phyloP scores from a whole-genome alignment of 352 stramenopile species.

The Globisporangium splendens region DNA sequence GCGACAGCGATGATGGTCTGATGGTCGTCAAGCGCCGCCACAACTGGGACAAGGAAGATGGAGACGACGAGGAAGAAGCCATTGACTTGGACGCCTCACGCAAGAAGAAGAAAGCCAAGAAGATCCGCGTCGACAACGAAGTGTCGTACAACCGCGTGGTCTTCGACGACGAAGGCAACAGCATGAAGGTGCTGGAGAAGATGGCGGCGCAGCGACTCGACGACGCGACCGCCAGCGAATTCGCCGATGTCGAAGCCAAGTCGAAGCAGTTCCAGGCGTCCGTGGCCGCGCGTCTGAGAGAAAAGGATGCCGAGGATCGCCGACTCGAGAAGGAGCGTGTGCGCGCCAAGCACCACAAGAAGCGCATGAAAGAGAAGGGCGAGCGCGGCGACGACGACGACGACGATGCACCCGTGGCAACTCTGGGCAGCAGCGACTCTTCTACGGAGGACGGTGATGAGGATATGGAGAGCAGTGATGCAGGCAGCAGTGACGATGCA shows the following conservation, averaged over 20 bases:
- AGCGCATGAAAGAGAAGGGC: constrained; percentile 80
- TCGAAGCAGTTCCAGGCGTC: constrained; percentile 58
- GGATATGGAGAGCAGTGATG: constrained; percentile 29
- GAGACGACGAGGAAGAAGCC: constrained; percentile 39
- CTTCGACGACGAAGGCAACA: constrained; percentile 94
- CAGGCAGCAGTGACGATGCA: constrained; percentile 18
- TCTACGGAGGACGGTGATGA: constrained; percentile 29
- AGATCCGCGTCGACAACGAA: constrained; percentile 76
- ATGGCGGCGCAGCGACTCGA: constrained; percentile 43
- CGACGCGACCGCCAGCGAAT: constrained; percentile 28
- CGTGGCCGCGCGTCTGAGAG: constrained; percentile 63
- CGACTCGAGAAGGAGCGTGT: constrained; percentile 83
- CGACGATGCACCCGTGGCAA: constrained; percentile 22
- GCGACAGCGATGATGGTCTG: constrained; percentile 86
- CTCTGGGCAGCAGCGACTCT: constrained; percentile 21
- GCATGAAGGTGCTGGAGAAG: constrained; percentile 53
- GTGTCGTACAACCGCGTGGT: constrained; percentile 79
- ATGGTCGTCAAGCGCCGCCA: constrained; percentile 92
- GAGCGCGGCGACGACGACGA: constrained; percentile 53
- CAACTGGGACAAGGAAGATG: constrained; percentile 61
- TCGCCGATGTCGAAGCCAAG: constrained; percentile 67
- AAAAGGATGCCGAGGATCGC: constrained; percentile 79
- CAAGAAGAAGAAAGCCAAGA: constrained; percentile 78
- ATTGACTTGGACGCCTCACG: constrained; percentile 63
- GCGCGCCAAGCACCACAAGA: constrained; percentile 88